A percentile compares a stretch with the other conserved stretches of the same genome.
phyloP scores from a whole-genome alignment of 805 yeast genomes.

The Blastobotrys mokoenaii region DNA sequence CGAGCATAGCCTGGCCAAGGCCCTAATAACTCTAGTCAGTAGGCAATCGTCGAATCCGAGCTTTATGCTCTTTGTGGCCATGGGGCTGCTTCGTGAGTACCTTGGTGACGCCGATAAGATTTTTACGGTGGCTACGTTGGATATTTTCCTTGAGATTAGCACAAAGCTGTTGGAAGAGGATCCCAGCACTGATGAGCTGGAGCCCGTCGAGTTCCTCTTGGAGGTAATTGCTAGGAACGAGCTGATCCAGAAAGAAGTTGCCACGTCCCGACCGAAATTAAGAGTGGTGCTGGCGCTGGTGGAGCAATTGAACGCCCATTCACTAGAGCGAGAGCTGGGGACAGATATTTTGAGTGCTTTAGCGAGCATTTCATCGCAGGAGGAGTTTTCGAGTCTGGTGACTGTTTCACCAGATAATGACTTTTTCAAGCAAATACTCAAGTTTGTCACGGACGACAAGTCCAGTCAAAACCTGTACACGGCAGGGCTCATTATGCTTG shows the following conservation, averaged over 20 bases:
- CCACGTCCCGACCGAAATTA: background rate
- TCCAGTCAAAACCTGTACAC: background rate
- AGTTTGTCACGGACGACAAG: background rate
- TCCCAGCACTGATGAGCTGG: background rate
- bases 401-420: background rate
- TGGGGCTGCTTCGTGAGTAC: background rate
- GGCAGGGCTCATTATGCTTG: constrained; percentile 7
- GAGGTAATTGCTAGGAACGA: background rate
- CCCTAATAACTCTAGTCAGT: background rate
- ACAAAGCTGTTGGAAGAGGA: background rate
- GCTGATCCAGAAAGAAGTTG: background rate
- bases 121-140: background rate
- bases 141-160: constrained; percentile 1
- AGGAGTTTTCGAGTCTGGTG: constrained; percentile 1
- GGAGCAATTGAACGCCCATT: background rate
- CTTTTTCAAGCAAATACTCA: background rate
- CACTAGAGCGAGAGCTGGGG: no score
- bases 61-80: background rate
- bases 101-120: background rate
- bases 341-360: background rate
- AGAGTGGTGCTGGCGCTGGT: background rate
- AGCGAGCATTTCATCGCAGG: constrained; percentile 3
- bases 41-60: background rate
- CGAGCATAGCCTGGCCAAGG: background rate
- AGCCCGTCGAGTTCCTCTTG: constrained; percentile 1